Evolutionary conservation across 2,329 filamentous ascomycete genomes (phyloP).

Genomic region (Zymoseptoria tritici): DNA sequence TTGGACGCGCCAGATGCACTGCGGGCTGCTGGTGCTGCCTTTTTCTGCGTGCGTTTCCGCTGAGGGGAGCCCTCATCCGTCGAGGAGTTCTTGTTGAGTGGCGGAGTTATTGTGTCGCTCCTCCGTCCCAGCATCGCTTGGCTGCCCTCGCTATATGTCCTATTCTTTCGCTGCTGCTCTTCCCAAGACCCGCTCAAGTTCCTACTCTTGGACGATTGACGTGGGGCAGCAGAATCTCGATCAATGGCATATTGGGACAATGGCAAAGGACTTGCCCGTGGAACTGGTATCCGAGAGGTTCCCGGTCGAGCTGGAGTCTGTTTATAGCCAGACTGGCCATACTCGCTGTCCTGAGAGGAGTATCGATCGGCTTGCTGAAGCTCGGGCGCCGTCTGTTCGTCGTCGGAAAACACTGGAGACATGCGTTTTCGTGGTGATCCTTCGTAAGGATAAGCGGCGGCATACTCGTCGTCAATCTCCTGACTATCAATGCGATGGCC

Average conservation of each 20-base stretch:
- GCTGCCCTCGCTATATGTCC: constrained; percentile 60
- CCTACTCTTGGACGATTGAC: constrained; percentile 50
- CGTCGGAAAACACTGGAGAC: constrained; percentile 30
- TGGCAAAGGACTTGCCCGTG: constrained; percentile 70
- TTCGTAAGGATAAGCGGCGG: constrained; percentile 15
- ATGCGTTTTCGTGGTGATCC: constrained; percentile 18
- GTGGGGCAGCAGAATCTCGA: constrained; percentile 60
- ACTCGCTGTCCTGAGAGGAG: not conserved
- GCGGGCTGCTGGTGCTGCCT: constrained; percentile 25
- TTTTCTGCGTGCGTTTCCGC: constrained; percentile 36
- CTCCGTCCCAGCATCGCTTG: constrained; percentile 44
- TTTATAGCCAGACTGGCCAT: constrained; percentile 36
- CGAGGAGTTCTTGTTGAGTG: constrained; percentile 17
- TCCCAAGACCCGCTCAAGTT: constrained; percentile 52
- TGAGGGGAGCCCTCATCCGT: constrained; percentile 26
- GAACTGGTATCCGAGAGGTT: constrained; percentile 77
- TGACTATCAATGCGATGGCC: constrained; percentile 16
- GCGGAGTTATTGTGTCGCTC: constrained; percentile 32
- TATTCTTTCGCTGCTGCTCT: constrained; percentile 42
- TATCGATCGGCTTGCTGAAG: constrained; percentile 25
- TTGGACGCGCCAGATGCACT: constrained; percentile 6
- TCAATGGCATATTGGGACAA: constrained; percentile 66
- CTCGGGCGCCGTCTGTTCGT: constrained; percentile 21
- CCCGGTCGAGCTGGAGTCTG: constrained; percentile 35
- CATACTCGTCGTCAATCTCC: constrained; percentile 19